A percentile compares a stretch with the other conserved stretches of the same genome.
These are phyloP conservation scores for Fusarium paranaense DNA, from an alignment of 2,329 filamentous ascomycete genomes.

Conservation along the genomic window DNA sequence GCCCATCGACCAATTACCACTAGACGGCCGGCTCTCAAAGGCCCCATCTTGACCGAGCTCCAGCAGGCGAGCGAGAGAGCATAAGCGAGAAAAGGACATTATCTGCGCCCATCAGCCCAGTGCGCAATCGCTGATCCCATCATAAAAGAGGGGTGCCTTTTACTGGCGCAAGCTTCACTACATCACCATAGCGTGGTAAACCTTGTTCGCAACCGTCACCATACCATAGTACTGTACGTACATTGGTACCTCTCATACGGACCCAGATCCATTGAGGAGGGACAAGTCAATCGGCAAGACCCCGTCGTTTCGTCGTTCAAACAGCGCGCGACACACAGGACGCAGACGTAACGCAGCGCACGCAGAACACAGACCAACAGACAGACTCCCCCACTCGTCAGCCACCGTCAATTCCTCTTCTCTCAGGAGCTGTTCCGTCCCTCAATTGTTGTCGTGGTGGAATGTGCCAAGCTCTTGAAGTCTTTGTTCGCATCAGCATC, in stretches of 20 bases:
- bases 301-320: background rate
- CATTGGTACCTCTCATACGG: background rate
- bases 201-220: conserved; percentile 27
- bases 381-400: conserved; percentile 24
- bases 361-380: conserved; percentile 7
- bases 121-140: conserved; percentile 32
- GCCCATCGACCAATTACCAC: conserved; percentile 28
- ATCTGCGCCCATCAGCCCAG: background rate
- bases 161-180: conserved; percentile 34
- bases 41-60: conserved; percentile 9
- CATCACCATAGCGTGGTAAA: conserved; percentile 37
- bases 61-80: conserved; percentile 9
- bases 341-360: background rate
- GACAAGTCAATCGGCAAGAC: background rate
- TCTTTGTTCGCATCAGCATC: conserved; percentile 37
- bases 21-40: conserved; percentile 11
- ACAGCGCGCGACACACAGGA: conserved; percentile 1
- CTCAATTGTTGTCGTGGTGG: conserved; percentile 36
- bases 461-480: conserved; percentile 39
- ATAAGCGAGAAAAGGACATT: conserved; percentile 5
- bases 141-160: conserved; percentile 39
- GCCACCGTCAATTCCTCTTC: conserved; percentile 24
- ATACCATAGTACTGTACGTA: background rate
- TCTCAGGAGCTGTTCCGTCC: background rate
- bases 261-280: background rate